phyloP scores from a whole-genome alignment of 75 land plant genomes.

The Chamaecyparis obtusa region DNA sequence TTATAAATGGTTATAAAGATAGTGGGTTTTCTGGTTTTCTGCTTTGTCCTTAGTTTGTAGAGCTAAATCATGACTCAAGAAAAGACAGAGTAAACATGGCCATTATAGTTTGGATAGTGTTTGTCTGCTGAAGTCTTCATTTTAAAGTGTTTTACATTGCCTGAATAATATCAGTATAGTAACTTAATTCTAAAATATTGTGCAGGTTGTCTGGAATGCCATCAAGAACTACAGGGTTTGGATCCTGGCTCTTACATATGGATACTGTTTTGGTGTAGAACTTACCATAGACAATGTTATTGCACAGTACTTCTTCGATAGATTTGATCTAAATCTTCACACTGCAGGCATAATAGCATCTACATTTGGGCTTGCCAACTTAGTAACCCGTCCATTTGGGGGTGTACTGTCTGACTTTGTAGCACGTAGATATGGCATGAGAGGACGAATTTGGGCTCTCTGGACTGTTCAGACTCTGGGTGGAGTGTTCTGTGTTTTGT shows the following conservation, averaged over 20 bases:
- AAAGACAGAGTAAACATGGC: no score
- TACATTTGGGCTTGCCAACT: slow-evolving; percentile 63
- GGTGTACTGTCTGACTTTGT: slow-evolving; percentile 53
- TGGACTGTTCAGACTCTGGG: slow-evolving; percentile 79
- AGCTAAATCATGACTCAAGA: background rate
- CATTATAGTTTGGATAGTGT: background rate
- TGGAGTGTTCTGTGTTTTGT: slow-evolving; percentile 61
- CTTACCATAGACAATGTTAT: slow-evolving; percentile 63
- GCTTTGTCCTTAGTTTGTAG: background rate
- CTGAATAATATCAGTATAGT: background rate
- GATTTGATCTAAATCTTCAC: slow-evolving; percentile 62
- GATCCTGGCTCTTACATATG: slow-evolving; percentile 66
- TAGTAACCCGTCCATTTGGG: slow-evolving; percentile 68
- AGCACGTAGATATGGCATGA: slow-evolving; percentile 57
- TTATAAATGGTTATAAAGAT: no score
- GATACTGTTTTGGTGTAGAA: slow-evolving; percentile 77
- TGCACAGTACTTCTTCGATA: slow-evolving; percentile 72
- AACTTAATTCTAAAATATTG: background rate
- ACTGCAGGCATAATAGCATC: slow-evolving; percentile 71
- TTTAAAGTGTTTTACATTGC: background rate
- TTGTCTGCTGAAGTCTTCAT: background rate
- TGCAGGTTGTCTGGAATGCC: slow-evolving; percentile 58
- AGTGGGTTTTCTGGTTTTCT: background rate
- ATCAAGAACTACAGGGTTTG: slow-evolving; percentile 71
- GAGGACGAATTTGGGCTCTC: slow-evolving; percentile 74